Percentiles rank a stretch among this genome's conserved stretches.
These are phyloP conservation scores for Tuber melanosporum DNA, from an alignment of 495 filamentous ascomycete genomes.

Conservation along the genomic window DNA sequence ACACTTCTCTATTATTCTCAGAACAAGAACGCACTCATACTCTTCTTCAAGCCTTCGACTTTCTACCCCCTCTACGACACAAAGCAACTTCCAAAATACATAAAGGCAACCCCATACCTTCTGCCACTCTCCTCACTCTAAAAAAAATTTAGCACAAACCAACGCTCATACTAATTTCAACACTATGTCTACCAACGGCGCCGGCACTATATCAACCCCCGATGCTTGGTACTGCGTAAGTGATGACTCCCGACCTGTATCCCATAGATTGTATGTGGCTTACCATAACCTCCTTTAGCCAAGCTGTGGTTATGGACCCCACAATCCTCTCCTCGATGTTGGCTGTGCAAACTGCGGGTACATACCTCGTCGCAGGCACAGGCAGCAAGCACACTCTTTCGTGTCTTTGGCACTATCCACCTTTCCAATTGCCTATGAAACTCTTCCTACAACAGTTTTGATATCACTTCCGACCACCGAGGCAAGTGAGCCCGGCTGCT, in stretches of 20 bases:
- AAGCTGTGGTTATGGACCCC: slow-evolving; percentile 23
- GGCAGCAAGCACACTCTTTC: slow-evolving; percentile 2
- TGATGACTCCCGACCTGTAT: background rate
- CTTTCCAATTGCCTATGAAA: background rate
- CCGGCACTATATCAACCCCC: slow-evolving; percentile 4
- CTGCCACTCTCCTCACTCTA: background rate
- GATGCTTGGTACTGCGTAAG: slow-evolving; percentile 32
- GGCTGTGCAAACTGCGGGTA: slow-evolving; percentile 32
- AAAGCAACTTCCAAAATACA: slow-evolving; percentile 5
- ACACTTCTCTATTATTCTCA: background rate
- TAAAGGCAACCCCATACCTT: background rate
- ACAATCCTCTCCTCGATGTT: slow-evolving; percentile 22
- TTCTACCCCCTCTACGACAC: background rate
- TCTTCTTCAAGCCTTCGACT: background rate
- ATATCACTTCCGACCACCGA: background rate
- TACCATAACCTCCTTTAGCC: slow-evolving; percentile 17
- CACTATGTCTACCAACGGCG: background rate
- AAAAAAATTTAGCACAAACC: slow-evolving; percentile 11
- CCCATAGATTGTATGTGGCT: background rate
- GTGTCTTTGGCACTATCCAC: background rate
- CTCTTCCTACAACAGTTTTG: background rate
- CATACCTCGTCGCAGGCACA: slow-evolving; percentile 12
- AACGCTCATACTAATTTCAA: background rate
- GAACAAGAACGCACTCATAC: background rate
- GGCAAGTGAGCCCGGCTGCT: background rate